phyloP scores from a whole-genome alignment of 2,329 filamentous ascomycete genomes.

The Aspergillus sp. region DNA sequence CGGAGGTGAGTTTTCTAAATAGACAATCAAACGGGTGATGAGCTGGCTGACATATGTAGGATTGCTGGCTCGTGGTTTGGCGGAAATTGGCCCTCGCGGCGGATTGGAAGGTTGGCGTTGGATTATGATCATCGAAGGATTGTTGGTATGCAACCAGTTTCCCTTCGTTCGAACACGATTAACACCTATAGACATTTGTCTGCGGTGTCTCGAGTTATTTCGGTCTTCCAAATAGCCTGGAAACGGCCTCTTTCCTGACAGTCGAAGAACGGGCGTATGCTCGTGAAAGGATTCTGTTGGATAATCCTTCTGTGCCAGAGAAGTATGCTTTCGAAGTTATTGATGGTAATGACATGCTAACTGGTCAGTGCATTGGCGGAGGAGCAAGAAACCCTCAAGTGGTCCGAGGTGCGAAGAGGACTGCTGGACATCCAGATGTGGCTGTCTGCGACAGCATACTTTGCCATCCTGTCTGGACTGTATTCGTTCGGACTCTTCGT shows the following conservation, averaged over 20 bases:
- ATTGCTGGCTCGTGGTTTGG: conserved; percentile 59
- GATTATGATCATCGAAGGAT: conserved; percentile 62
- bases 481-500: conserved; percentile 66
- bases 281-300: conserved; percentile 42
- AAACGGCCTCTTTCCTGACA: conserved; percentile 54
- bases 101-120: conserved; percentile 59
- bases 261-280: conserved; percentile 52
- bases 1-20: conserved; percentile 43
- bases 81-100: conserved; percentile 56
- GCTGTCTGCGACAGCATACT: conserved; percentile 62
- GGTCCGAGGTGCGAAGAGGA: conserved; percentile 63
- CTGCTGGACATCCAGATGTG: conserved; percentile 60
- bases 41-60: conserved; percentile 25
- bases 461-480: conserved; percentile 55
- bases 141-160: conserved; percentile 23
- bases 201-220: conserved; percentile 53
- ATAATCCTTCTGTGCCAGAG: conserved; percentile 27
- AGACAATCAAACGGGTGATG: neutral
- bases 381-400: conserved; percentile 51
- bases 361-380: conserved; percentile 15
- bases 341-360: neutral
- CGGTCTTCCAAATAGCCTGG: conserved; percentile 55
- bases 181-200: conserved; percentile 48
- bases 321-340: conserved; percentile 20
- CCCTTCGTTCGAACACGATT: neutral